A percentile compares a stretch with the other conserved stretches of the same genome.
These are phyloP conservation scores for Corylus americana DNA, from an alignment of 306 rosid genomes.

Conservation along the genomic window DNA sequence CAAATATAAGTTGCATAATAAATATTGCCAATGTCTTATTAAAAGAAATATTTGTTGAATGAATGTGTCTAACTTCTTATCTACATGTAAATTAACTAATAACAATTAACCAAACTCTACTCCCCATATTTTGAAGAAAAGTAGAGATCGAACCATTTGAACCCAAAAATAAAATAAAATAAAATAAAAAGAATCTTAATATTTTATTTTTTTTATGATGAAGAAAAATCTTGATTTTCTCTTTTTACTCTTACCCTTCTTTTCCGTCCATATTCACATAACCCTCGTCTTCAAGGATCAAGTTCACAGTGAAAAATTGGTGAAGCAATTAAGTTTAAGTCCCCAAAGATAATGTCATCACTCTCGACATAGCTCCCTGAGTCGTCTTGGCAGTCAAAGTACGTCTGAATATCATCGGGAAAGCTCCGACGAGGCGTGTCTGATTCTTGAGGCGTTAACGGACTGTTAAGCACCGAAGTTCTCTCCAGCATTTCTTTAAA, in stretches of 20 bases:
- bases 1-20: neutral
- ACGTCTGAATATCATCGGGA: slow-evolving; percentile 88
- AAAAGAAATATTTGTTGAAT: slow-evolving; percentile 1
- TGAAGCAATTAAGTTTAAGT: slow-evolving; percentile 44
- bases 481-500: slow-evolving; percentile 65
- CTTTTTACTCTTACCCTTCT: slow-evolving; percentile 10
- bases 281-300: slow-evolving; percentile 38
- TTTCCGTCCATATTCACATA: slow-evolving; percentile 12
- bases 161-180: no score
- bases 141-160: neutral
- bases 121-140: neutral
- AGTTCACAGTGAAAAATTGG: slow-evolving; percentile 70
- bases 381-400: slow-evolving; percentile 65
- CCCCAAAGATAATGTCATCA: slow-evolving; percentile 77
- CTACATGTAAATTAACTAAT: slow-evolving; percentile 22
- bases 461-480: slow-evolving; percentile 30
- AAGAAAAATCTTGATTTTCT: neutral
- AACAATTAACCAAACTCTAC: slow-evolving; percentile 1
- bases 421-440: slow-evolving; percentile 54
- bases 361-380: slow-evolving; percentile 43
- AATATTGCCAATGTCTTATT: slow-evolving; percentile 5
- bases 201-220: neutral
- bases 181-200: neutral
- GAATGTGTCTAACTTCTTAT: slow-evolving; percentile 17
- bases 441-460: slow-evolving; percentile 30